Base-by-base conservation (phyloP, 1,139 yeast species). In the Lodderomyces jiufengensis region DNA sequence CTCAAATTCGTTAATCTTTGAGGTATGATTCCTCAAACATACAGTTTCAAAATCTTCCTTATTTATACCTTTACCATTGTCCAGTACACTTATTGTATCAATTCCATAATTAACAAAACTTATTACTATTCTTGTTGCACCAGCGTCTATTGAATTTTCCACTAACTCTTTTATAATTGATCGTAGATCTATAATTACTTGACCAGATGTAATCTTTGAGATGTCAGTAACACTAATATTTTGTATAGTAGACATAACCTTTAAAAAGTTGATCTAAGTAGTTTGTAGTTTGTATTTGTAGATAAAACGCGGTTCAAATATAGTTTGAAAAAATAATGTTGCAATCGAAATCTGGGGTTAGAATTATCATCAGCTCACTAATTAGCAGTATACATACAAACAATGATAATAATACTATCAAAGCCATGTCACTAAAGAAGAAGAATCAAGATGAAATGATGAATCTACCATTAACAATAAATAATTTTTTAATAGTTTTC, bases 131-230 rank as follows among this genome's bases (percentile, higher is more conserved):
- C 74, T 73, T 1, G 76, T 66, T 16, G 95, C 75, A 21, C 68
- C 56, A 0, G 97, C 95, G 58, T 90, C 97, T 8, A 92, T 64
- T 29, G 95, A 66, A 54, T 92, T 92, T 51, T 92, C 98, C 2
- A 92, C 69, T 9, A 90, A 62, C 55, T 92, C 98, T 53, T 92
- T 92, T 24, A 84, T 78, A 0, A 86, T 84, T 1, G 90, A 77
- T 0, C 77, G 67, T 26, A 92, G 60, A 49, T 86, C 95, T 6
- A 81, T 76, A 16, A 92, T 84, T 13, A 92, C 97, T 56, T 92
- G 97, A 0, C 97, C 97, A 0, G 97, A 86, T 0, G 97, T 87
- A 39, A 92, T 76, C 41, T 73, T 69, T 46, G 84, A 87, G 8
- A 88, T 70, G 47, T 83, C 85, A 5, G 51, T 47, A 3, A 38